A percentile compares a stretch with the other conserved stretches of the same genome.
Conservation (phyloP, 176 grass and related monocot genomes). For the Oryza rufipogon region DNA sequence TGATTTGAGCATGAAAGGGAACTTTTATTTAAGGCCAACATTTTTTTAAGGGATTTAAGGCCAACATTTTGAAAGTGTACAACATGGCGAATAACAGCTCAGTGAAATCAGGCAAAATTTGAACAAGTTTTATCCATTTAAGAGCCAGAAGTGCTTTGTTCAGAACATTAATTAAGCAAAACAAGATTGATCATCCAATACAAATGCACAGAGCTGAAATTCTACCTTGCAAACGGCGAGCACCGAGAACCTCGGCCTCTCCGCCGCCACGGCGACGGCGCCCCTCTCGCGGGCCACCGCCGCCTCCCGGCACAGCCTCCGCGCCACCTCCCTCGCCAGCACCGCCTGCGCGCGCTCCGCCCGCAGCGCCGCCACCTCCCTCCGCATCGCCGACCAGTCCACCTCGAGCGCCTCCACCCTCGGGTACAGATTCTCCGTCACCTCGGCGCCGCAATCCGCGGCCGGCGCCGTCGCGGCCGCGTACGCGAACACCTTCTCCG, state of each 20-base stretch:
- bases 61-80: background rate
- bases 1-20: too few relatives aligned
- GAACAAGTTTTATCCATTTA: background rate
- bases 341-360: constrained; percentile 43
- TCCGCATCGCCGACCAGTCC: constrained; percentile 32
- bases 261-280: constrained; percentile 3
- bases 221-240: constrained; percentile 55
- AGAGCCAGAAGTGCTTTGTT: background rate
- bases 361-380: constrained; percentile 42
- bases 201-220: too few relatives aligned
- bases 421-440: constrained; percentile 4
- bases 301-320: constrained; percentile 37
- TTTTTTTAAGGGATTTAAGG: background rate
- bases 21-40: too few relatives aligned
- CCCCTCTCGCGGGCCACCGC: constrained; percentile 12
- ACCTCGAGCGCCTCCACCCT: constrained; percentile 59
- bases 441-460: background rate
- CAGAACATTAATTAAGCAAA: too few relatives aligned
- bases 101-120: background rate
- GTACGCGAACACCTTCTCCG: background rate
- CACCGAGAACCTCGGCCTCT: constrained; percentile 34
- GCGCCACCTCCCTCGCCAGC: constrained; percentile 46
- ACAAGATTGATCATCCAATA: too few relatives aligned
- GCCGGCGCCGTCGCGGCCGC: background rate
- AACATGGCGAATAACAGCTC: background rate